Evolutionary conservation across 164 flowering plant species (phyloP).

Genomic region (Vitis cinerea): DNA sequence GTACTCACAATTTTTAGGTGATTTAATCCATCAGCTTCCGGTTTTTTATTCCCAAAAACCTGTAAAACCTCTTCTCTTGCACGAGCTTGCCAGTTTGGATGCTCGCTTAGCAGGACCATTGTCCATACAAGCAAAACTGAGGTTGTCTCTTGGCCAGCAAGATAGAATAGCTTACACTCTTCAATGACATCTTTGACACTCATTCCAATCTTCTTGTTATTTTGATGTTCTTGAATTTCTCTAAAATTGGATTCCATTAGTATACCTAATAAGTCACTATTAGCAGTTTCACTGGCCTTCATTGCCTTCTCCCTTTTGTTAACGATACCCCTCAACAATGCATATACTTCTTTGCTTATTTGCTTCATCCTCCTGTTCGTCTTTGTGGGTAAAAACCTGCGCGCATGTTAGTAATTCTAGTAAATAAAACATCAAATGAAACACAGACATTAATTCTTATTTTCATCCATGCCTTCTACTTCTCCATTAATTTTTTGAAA

Average conservation of each 20-base stretch:
- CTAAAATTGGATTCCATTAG: not conserved
- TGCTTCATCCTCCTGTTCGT: conserved; percentile 1
- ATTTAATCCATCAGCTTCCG: not conserved
- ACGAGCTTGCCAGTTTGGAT: not conserved
- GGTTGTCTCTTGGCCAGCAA: conserved; percentile 1
- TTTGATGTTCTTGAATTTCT: too few species aligned
- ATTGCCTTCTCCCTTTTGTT: not conserved
- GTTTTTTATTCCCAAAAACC: not conserved
- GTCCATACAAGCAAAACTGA: not conserved
- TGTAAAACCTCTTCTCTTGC: conserved; percentile 1
- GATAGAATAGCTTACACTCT: not conserved
- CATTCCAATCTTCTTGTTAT: not conserved
- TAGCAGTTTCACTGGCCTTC: not conserved
- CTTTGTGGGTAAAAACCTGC: not conserved
- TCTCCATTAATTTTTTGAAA: too few species aligned
- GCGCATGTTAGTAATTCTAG: not conserved
- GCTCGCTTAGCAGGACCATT: not conserved
- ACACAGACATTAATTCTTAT: too few species aligned
- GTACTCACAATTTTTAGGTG: not conserved
- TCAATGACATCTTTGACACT: not conserved
- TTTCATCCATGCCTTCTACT: too few species aligned
- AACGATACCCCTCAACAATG: not conserved
- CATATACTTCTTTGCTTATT: not conserved
- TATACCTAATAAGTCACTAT: not conserved
- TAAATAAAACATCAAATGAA: too few species aligned